A percentile compares a stretch with the other conserved stretches of the same genome.
These are phyloP conservation scores for Lyophyllum atratum DNA, from an alignment of 768 basidiomycete species.

Conservation along the genomic window DNA sequence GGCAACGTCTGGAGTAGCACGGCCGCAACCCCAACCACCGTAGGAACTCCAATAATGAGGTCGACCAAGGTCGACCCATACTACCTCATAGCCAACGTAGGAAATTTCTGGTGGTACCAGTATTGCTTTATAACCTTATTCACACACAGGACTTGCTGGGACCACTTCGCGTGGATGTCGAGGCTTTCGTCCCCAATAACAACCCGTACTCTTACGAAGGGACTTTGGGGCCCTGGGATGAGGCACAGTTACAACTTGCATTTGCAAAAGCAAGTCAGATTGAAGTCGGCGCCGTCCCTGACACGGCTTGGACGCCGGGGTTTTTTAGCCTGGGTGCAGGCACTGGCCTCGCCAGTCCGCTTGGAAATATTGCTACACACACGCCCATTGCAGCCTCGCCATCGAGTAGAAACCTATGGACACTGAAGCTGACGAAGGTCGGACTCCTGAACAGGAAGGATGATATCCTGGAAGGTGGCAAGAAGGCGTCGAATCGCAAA, in stretches of 20 bases:
- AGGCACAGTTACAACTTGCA: slow-evolving; percentile 60
- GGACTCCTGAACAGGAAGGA: slow-evolving; percentile 84
- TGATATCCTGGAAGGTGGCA: slow-evolving; percentile 75
- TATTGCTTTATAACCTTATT: slow-evolving; percentile 1
- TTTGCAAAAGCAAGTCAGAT: slow-evolving; percentile 64
- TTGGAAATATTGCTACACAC: slow-evolving; percentile 22
- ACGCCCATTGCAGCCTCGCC: slow-evolving; percentile 20
- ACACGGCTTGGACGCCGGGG: slow-evolving; percentile 35
- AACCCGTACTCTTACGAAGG: slow-evolving; percentile 74
- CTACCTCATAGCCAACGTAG: slow-evolving; percentile 81
- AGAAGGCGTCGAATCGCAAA: slow-evolving; percentile 74
- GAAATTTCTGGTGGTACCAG: neutral
- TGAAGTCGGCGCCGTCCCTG: slow-evolving; percentile 47
- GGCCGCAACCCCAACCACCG: slow-evolving; percentile 17
- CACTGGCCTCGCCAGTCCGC: slow-evolving; percentile 27
- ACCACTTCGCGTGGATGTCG: slow-evolving; percentile 69
- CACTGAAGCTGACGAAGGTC: slow-evolving; percentile 76
- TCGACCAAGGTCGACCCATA: slow-evolving; percentile 86
- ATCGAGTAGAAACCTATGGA: slow-evolving; percentile 34
- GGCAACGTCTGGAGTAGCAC: slow-evolving; percentile 11
- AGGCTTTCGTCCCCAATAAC: slow-evolving; percentile 52
- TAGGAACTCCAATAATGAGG: slow-evolving; percentile 41
- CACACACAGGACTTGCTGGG: slow-evolving; percentile 53
- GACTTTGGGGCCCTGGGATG: slow-evolving; percentile 65
- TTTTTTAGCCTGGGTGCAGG: slow-evolving; percentile 41